phyloP scores from a whole-genome alignment of 2,329 filamentous ascomycete species.

The Trichoderma sp. region DNA sequence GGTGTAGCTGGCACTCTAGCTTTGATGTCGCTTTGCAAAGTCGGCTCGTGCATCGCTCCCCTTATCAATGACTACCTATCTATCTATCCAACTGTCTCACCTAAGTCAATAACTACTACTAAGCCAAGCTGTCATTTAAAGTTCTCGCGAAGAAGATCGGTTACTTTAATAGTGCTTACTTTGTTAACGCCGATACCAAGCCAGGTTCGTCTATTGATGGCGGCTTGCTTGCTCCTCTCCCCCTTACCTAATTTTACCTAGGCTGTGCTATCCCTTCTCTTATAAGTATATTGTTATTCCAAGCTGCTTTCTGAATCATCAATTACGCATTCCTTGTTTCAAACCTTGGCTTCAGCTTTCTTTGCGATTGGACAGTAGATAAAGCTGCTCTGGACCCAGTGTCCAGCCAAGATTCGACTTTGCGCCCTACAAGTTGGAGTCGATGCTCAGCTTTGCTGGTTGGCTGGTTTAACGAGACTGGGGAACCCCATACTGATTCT shows the following conservation, averaged over 20 bases:
- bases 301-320: background rate
- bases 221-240: background rate
- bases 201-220: background rate
- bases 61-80: background rate
- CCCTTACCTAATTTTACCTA: background rate
- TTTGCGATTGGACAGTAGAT: background rate
- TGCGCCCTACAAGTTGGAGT: background rate
- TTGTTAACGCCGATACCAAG: background rate
- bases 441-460: background rate
- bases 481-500: background rate
- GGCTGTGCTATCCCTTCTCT: background rate
- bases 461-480: background rate
- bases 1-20: background rate
- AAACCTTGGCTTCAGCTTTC: background rate
- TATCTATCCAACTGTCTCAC: background rate
- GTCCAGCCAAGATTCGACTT: background rate
- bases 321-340: background rate
- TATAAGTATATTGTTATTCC: background rate
- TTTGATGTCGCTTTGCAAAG: background rate
- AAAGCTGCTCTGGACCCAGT: background rate
- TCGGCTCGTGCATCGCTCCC: background rate
- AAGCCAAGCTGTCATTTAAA: background rate
- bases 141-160: background rate
- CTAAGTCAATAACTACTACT: conserved; percentile 19
- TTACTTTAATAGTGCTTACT: background rate